Conservation (phyloP, 495 filamentous ascomycete species). For the Eremomyces bilateralis region DNA sequence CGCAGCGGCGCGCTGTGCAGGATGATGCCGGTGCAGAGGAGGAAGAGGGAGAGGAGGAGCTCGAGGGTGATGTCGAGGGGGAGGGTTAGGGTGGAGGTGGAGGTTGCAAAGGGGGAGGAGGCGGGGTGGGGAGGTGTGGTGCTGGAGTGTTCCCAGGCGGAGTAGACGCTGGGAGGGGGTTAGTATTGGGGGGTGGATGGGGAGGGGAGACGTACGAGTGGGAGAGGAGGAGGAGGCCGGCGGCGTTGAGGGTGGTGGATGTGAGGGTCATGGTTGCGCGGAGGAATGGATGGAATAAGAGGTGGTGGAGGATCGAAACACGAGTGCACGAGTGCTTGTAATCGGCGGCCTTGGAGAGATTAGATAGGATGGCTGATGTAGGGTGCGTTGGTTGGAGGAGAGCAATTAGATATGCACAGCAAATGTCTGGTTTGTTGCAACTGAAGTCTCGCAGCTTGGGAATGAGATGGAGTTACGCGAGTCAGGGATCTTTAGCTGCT, state of each 20-base stretch:
- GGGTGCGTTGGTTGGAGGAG: too few species aligned
- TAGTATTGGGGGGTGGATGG: conserved; percentile 6
- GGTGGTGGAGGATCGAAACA: too few species aligned
- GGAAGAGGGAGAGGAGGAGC: conserved; percentile 18
- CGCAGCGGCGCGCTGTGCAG: conserved; percentile 15
- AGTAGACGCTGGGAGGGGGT: conserved; percentile 20
- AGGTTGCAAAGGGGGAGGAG: conserved; percentile 5
- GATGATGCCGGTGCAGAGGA: conserved; percentile 21
- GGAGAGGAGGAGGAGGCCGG: conserved; percentile 20
- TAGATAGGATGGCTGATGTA: too few species aligned
- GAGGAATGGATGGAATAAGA: too few species aligned
- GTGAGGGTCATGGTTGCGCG: conserved; percentile 17
- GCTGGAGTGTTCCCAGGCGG: conserved; percentile 22
- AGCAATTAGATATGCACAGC: too few species aligned
- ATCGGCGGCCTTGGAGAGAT: too few species aligned
- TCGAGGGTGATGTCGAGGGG: conserved; percentile 23
- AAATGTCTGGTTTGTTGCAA: too few species aligned
- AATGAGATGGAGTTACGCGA: too few species aligned
- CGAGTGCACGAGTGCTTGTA: too few species aligned
- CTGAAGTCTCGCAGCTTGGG: too few species aligned
- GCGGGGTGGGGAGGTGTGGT: conserved; percentile 4
- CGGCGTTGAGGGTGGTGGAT: conserved; percentile 13
- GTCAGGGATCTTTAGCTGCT: too few species aligned
- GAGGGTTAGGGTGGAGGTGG: conserved; percentile 10
- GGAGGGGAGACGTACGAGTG: conserved; percentile 19